Evolutionary conservation across 2,329 filamentous ascomycete species (phyloP).

Genomic region (Zymoseptoria pseudotritici): DNA sequence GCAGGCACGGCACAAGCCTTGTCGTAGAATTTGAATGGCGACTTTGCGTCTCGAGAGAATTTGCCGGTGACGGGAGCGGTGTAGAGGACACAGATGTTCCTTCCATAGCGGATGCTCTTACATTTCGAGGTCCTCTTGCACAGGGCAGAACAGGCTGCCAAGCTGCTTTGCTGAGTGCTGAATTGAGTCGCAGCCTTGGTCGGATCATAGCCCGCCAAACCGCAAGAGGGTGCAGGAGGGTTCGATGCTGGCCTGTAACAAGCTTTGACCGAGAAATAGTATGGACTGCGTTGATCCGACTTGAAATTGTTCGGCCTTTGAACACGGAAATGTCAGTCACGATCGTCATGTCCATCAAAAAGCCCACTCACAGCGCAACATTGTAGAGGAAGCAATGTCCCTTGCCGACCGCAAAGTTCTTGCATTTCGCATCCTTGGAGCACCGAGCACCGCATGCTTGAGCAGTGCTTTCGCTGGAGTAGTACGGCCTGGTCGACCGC

Average conservation of each 20-base stretch:
- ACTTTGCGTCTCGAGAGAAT: background rate
- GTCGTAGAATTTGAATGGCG: background rate
- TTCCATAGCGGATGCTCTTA: background rate
- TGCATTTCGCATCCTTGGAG: background rate
- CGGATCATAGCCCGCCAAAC: background rate
- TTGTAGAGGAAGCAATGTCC: background rate
- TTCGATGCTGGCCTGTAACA: background rate
- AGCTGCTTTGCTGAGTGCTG: background rate
- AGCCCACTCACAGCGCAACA: background rate
- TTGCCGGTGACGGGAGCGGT: background rate
- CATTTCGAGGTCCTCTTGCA: background rate
- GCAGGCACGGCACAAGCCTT: background rate
- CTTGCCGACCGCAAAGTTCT: background rate
- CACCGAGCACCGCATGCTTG: background rate
- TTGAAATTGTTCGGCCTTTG: background rate
- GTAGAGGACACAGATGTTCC: background rate
- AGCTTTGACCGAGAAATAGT: background rate
- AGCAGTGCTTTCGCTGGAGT: background rate
- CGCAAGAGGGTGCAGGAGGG: background rate
- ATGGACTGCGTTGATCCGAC: background rate
- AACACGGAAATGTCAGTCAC: background rate
- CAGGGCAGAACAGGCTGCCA: background rate
- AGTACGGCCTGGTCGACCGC: background rate
- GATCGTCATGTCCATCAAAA: background rate
- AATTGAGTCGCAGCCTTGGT: background rate